Conservation (phyloP, 176 grass and related monocot species). For the Triticum turgidum region DNA sequence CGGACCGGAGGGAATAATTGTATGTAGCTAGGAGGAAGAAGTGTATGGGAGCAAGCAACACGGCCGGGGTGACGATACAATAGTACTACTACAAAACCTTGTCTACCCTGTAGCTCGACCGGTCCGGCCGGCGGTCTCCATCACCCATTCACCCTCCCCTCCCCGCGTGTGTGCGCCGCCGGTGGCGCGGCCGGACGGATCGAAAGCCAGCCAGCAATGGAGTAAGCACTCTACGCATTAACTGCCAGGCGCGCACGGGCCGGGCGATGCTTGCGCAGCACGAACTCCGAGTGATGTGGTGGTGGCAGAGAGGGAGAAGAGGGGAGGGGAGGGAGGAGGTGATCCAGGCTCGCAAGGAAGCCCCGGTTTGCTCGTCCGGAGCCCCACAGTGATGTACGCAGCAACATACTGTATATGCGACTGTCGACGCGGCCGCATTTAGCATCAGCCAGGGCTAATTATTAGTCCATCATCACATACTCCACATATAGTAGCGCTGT, state of each 20-base stretch:
- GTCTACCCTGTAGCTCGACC: not conserved
- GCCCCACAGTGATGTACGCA: slow-evolving; percentile 13
- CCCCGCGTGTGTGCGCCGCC: not conserved
- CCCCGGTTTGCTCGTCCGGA: not conserved
- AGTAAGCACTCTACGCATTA: not conserved
- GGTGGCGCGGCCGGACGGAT: not conserved
- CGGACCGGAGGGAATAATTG: not conserved
- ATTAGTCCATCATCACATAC: not conserved
- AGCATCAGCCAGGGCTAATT: not conserved
- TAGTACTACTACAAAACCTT: too few relatives aligned
- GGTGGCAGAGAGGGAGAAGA: not conserved
- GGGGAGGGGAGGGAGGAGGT: not conserved
- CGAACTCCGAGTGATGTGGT: not conserved
- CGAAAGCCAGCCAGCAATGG: not conserved
- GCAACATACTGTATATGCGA: not conserved
- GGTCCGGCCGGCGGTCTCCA: not conserved
- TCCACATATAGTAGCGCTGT: not conserved
- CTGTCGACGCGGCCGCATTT: not conserved
- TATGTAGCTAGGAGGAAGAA: slow-evolving; percentile 14
- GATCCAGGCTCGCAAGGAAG: slow-evolving; percentile 55
- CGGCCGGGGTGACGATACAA: not conserved
- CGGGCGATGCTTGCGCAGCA: slow-evolving; percentile 41
- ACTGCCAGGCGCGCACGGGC: not conserved
- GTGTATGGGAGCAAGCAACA: slow-evolving; percentile 53
- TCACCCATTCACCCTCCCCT: not conserved